Conservation (phyloP, 1,284 basidiomycete species). For the Thecaphora frezii region DNA sequence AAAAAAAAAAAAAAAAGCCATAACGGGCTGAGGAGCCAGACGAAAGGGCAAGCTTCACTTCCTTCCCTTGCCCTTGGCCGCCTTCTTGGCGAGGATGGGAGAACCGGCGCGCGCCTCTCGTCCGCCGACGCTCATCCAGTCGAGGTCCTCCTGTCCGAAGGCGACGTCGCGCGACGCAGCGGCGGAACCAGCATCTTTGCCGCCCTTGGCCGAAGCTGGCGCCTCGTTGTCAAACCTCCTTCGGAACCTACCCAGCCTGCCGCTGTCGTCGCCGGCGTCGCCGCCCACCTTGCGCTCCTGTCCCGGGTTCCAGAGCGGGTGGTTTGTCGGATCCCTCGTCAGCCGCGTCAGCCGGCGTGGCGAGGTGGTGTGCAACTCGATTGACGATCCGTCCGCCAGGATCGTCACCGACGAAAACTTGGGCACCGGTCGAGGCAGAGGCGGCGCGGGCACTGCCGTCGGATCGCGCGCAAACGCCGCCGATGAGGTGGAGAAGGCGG, state of each 20-base stretch:
- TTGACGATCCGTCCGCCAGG: constrained; percentile 56
- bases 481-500: constrained; percentile 17
- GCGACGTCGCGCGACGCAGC: constrained; percentile 15
- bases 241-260: constrained; percentile 53
- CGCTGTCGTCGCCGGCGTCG: constrained; percentile 51
- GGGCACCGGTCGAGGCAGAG: constrained; percentile 51
- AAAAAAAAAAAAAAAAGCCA: too few relatives aligned
- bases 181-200: constrained; percentile 2
- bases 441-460: constrained; percentile 12
- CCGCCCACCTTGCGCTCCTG: constrained; percentile 40
- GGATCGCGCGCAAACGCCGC: constrained; percentile 15
- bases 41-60: too few relatives aligned
- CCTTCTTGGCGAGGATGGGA: constrained; percentile 40
- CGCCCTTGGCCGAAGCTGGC: constrained; percentile 8
- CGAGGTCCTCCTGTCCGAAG: constrained; percentile 53
- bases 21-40: neutral
- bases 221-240: constrained; percentile 44
- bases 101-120: constrained; percentile 49
- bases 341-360: constrained; percentile 42
- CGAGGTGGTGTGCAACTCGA: constrained; percentile 53
- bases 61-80: constrained; percentile 50
- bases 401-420: constrained; percentile 47
- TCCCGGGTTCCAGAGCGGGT: constrained; percentile 56
- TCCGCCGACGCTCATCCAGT: constrained; percentile 58
- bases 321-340: constrained; percentile 55